Evolutionary conservation across 306 rosid species (phyloP), one percentile per base, ranked within the genome.

Genomic region (Dicorynia guianensis): DNA sequence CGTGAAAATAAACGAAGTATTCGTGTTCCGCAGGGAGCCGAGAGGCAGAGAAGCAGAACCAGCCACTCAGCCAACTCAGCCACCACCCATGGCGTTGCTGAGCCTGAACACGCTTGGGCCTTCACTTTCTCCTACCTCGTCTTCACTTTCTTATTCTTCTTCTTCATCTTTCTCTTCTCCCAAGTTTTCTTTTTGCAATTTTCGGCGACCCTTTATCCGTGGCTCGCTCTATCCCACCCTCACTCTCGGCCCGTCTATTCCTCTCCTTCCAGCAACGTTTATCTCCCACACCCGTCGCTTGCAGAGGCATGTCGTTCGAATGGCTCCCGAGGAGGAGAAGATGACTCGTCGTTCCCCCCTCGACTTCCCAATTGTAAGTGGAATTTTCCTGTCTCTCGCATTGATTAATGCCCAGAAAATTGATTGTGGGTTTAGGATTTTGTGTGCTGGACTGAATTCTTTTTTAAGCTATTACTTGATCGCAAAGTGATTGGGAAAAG

Each of bases 301-400:
- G 53, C 72, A 12, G n/a, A 83, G 86, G 14, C 91, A 72, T 49
- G 18, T 82, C 12, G 88, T 84, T 75, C 89, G 93, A 19, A 93
- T 93, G 97, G 97, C 96, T 80, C 97, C 96, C 8, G 92, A 93
- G 0, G 97, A 90, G 72, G 93, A 93, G 76, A 90, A 83, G 82
- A 71, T 90, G 79, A 88, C 93, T 62, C 96, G 96, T 40, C 97
- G 96, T 62, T 87, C 90, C 30, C 96, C 96, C 61, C 91, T 93
- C 67, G 94, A 93, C 60, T 93, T 90, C 87, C 96, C 96, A 0
- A 67, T 89, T 55, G 94, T 93, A 85, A 60, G 87, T 2, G 30
- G 30, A 25, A 25, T 25, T 25, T 25, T 25, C 14, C 19, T 39
- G 0, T 54, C 39, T 33, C 0, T 34, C 6, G 11, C 44, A 44